Evolutionary conservation across 306 rosid genomes (phyloP).

Genomic region (Prosopis cineraria): DNA sequence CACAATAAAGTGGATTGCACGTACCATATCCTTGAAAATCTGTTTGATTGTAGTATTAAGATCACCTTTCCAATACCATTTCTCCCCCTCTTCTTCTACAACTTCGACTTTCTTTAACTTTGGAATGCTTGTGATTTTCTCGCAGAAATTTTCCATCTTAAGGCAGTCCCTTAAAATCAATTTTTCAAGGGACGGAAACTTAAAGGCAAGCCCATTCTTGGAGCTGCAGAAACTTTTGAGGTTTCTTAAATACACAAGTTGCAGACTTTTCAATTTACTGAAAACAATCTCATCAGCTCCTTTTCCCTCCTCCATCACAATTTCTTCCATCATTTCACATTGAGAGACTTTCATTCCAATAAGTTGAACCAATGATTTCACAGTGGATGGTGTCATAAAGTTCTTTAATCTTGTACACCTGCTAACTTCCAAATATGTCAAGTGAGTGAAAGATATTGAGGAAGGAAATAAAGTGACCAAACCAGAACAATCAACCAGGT

Average conservation of each 20-base stretch:
- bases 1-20: neutral
- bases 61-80: constrained; percentile 23
- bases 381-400: constrained; percentile 32
- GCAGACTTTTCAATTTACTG: constrained; percentile 1
- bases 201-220: neutral
- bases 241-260: constrained; percentile 7
- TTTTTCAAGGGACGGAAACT: constrained; percentile 23
- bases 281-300: neutral
- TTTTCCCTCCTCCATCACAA: neutral
- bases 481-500: neutral
- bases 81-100: neutral
- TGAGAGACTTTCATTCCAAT: neutral
- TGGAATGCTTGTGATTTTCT: neutral
- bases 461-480: neutral
- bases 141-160: neutral
- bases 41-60: constrained; percentile 5
- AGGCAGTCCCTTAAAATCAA: constrained; percentile 9
- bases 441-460: neutral
- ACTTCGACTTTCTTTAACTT: neutral
- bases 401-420: neutral
- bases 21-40: constrained; percentile 8
- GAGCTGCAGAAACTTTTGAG: constrained; percentile 22
- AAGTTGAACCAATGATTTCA: constrained; percentile 29
- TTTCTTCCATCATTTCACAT: constrained; percentile 15
- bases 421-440: constrained; percentile 21